These are phyloP conservation scores for Stephanodiscus minutulus DNA, from an alignment of 108 stramenopile genomes.

Conservation along the genomic window DNA sequence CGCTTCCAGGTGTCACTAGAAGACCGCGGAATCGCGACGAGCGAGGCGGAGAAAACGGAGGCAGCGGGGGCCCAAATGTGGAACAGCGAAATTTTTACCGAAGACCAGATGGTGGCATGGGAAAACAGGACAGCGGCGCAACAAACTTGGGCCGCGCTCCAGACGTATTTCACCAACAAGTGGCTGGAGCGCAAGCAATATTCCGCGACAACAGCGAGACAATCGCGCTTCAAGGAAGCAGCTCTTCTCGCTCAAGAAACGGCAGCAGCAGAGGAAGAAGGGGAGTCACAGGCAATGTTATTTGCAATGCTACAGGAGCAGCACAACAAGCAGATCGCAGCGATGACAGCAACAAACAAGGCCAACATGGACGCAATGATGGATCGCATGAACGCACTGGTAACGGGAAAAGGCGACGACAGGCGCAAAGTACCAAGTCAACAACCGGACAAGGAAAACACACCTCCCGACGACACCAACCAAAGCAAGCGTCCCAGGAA, in stretches of 20 bases:
- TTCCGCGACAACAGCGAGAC: not conserved
- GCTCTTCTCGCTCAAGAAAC: not conserved
- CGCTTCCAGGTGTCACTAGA: not conserved
- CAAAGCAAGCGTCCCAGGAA: no score
- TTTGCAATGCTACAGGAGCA: not conserved
- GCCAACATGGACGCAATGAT: no score
- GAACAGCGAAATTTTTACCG: not conserved
- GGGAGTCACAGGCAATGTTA: not conserved
- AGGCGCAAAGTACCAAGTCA: no score
- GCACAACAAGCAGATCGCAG: not conserved
- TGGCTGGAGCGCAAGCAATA: not conserved
- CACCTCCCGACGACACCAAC: no score
- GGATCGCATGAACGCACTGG: no score
- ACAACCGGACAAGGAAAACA: no score
- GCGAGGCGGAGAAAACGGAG: not conserved
- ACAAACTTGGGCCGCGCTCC: not conserved
- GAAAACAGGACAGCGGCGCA: not conserved
- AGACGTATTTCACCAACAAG: not conserved
- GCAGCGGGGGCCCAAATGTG: not conserved
- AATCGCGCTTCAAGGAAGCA: constrained; percentile 1
- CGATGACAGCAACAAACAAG: no score
- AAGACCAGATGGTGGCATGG: not conserved
- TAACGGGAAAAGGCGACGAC: no score
- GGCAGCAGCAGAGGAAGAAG: not conserved
- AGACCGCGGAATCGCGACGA: not conserved